phyloP scores from a whole-genome alignment of 768 basidiomycete genomes.

The Amyloporia xantha region DNA sequence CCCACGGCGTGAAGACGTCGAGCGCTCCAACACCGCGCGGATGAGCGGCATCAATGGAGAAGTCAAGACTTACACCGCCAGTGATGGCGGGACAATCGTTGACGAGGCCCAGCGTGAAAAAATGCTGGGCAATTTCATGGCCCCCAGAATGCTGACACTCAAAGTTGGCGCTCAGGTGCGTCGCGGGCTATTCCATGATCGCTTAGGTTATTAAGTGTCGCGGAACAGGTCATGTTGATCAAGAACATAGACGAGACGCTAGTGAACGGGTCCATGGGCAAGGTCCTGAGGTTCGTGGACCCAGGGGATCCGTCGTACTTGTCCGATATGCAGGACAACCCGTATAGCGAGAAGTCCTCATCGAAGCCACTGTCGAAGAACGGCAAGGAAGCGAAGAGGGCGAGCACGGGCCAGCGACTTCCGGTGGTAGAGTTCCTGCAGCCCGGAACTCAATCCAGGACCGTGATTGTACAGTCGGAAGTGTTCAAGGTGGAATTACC shows the following conservation, averaged over 20 bases:
- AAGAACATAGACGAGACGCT: slow-evolving; percentile 64
- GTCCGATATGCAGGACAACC: slow-evolving; percentile 18
- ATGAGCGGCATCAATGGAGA: slow-evolving; percentile 55
- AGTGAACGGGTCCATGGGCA: slow-evolving; percentile 94
- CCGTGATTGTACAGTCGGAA: slow-evolving; percentile 60
- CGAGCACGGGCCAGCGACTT: slow-evolving; percentile 29
- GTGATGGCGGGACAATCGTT: slow-evolving; percentile 55
- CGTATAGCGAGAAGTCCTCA: slow-evolving; percentile 28
- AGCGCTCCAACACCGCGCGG: slow-evolving; percentile 68
- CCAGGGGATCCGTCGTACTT: slow-evolving; percentile 27
- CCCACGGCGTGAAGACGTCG: slow-evolving; percentile 88
- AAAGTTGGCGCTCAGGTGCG: slow-evolving; percentile 58
- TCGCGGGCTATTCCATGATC: too few species aligned
- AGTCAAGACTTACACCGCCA: slow-evolving; percentile 44
- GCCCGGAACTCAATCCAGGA: slow-evolving; percentile 47
- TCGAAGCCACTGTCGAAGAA: slow-evolving; percentile 8
- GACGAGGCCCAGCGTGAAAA: slow-evolving; percentile 60
- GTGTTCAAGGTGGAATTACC: slow-evolving; percentile 83
- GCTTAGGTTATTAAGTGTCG: too few species aligned
- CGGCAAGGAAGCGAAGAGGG: slow-evolving; percentile 8
- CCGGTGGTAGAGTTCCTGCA: slow-evolving; percentile 78
- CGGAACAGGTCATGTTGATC: slow-evolving; percentile 60
- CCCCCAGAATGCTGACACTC: slow-evolving; percentile 58
- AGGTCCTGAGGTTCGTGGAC: slow-evolving; percentile 67
- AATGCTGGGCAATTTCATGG: slow-evolving; percentile 88